phyloP scores from a whole-genome alignment of 1,284 basidiomycete species.

The Testicularia cyperi region DNA sequence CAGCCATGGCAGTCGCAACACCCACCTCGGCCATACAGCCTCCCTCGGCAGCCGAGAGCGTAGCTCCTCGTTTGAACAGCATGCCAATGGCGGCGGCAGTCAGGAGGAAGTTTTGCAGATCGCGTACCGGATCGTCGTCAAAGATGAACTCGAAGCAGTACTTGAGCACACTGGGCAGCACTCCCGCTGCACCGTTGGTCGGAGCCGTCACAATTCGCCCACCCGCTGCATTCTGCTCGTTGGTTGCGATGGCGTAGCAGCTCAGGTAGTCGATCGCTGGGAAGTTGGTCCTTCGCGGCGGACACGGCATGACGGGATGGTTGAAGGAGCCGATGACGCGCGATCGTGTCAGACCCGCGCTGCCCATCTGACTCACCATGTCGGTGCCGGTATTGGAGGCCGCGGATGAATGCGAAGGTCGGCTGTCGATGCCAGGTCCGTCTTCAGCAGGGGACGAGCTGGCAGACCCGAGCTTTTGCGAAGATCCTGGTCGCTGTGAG shows the following conservation, averaged over 20 bases:
- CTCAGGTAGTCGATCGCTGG: conserved; percentile 90
- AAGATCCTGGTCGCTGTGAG: too few relatives aligned
- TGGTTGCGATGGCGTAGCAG: conserved; percentile 61
- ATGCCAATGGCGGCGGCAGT: conserved; percentile 86
- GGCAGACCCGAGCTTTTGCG: conserved; percentile 1
- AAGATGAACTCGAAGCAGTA: conserved; percentile 78
- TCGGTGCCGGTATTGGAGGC: not conserved
- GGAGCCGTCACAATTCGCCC: conserved; percentile 93
- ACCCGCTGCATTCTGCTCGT: conserved; percentile 81
- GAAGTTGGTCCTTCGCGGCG: conserved; percentile 72
- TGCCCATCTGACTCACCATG: conserved; percentile 1
- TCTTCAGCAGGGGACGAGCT: not conserved
- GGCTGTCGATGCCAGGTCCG: conserved; percentile 9
- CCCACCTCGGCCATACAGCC: conserved; percentile 62
- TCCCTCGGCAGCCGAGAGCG: conserved; percentile 86
- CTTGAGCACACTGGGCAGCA: conserved; percentile 82
- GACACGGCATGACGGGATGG: conserved; percentile 71
- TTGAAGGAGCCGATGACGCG: conserved; percentile 74
- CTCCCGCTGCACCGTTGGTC: conserved; percentile 74
- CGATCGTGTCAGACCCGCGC: not conserved
- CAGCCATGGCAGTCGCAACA: conserved; percentile 87
- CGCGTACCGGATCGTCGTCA: conserved; percentile 78
- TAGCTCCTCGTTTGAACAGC: conserved; percentile 95
- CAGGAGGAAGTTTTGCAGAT: conserved; percentile 79
- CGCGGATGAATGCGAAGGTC: not conserved